Evolutionary conservation across 495 filamentous ascomycete species (phyloP).

Genomic region (Xylaria telfairii): DNA sequence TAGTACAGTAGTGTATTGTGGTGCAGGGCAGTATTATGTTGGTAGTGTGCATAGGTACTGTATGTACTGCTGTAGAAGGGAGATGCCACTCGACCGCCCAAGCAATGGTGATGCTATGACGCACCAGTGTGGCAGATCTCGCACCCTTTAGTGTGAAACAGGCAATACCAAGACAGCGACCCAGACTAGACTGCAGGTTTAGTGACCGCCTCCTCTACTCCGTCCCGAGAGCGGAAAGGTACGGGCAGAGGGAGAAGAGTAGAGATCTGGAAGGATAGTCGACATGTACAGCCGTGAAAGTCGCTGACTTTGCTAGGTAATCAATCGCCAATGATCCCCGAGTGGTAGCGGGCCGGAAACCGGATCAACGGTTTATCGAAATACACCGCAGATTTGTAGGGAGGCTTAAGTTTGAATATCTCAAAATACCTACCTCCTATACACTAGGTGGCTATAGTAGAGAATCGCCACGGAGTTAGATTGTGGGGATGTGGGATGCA

Average conservation of each 20-base stretch:
- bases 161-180: conserved; percentile 5
- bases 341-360: not conserved
- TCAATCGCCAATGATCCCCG: not conserved
- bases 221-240: not conserved
- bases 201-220: no score
- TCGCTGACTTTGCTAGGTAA: not conserved
- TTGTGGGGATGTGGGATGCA: not conserved
- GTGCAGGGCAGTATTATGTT: not conserved
- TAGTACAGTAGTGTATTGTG: no score
- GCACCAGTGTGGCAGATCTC: conserved; percentile 9
- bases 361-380: not conserved
- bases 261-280: not conserved
- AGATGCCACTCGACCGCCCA: conserved; percentile 5
- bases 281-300: not conserved
- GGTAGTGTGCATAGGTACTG: no score
- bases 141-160: conserved; percentile 10
- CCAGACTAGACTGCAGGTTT: not conserved
- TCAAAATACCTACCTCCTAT: not conserved
- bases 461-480: conserved; percentile 2
- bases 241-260: not conserved
- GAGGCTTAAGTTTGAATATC: not conserved
- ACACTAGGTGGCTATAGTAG: no score
- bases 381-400: not conserved
- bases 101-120: conserved; percentile 5
- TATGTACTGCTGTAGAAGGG: no score